A percentile compares a stretch with the other conserved stretches of the same genome.
Evolutionary conservation across 805 yeast species (phyloP).

Genomic region (Candida fluviatilis): DNA sequence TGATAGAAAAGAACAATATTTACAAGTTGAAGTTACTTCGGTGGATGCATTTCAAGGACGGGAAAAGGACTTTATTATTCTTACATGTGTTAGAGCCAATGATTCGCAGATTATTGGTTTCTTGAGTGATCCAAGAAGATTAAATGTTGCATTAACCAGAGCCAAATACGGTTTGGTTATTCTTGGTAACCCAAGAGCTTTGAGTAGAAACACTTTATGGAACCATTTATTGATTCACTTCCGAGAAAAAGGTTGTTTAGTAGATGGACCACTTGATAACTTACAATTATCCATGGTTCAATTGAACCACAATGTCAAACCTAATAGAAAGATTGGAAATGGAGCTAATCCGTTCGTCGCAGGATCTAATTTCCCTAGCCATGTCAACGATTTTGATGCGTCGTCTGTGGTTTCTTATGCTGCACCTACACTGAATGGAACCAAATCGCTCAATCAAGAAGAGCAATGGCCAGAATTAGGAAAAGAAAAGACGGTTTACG

Average conservation of each 20-base stretch:
- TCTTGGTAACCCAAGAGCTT: slow-evolving; percentile 79
- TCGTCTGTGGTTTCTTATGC: slow-evolving; percentile 2
- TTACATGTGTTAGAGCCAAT: slow-evolving; percentile 43
- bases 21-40: slow-evolving; percentile 73
- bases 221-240: slow-evolving; percentile 69
- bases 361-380: slow-evolving; percentile 9
- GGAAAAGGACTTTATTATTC: slow-evolving; percentile 40
- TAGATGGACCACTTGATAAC: slow-evolving; percentile 83
- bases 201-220: slow-evolving; percentile 74
- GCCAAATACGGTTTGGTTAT: slow-evolving; percentile 45
- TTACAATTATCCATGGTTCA: slow-evolving; percentile 69
- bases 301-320: slow-evolving; percentile 26
- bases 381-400: not conserved
- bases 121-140: slow-evolving; percentile 40
- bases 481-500: slow-evolving; percentile 9
- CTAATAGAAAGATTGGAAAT: slow-evolving; percentile 12
- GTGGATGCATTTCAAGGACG: slow-evolving; percentile 44
- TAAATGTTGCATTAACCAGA: slow-evolving; percentile 43
- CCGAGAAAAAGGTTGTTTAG: slow-evolving; percentile 81
- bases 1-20: slow-evolving; percentile 55
- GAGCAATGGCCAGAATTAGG: slow-evolving; percentile 27
- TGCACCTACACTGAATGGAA: slow-evolving; percentile 2
- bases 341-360: slow-evolving; percentile 7
- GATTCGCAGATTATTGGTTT: slow-evolving; percentile 39
- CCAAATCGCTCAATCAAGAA: not conserved